Evolutionary conservation across 2,329 filamentous ascomycete genomes (phyloP).

Genomic region (Colletotrichum tofieldiae): DNA sequence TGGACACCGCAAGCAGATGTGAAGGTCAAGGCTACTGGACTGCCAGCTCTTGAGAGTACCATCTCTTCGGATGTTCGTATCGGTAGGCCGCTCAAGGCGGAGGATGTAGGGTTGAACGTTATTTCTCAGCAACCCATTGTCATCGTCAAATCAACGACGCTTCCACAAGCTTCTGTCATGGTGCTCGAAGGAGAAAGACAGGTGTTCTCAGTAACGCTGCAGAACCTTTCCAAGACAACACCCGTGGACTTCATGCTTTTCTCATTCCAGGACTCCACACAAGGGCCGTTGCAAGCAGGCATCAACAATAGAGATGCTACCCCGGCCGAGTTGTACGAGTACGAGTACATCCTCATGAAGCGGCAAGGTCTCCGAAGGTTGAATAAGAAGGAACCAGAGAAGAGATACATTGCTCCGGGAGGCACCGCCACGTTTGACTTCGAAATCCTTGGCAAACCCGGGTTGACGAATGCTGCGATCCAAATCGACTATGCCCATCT

Average conservation of each 20-base stretch:
- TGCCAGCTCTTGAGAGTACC: conserved; percentile 69
- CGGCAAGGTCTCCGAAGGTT: conserved; percentile 76
- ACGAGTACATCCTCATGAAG: conserved; percentile 84
- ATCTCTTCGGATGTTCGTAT: conserved; percentile 56
- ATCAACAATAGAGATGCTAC: conserved; percentile 83
- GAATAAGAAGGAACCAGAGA: conserved; percentile 65
- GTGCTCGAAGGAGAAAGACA: conserved; percentile 90
- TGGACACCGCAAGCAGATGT: conserved; percentile 80
- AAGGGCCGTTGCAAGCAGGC: conserved; percentile 81
- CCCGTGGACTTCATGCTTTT: conserved; percentile 89
- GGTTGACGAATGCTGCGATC: conserved; percentile 83
- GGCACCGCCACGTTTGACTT: conserved; percentile 82
- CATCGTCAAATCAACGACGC: conserved; percentile 80
- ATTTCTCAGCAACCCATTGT: conserved; percentile 86
- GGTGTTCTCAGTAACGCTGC: conserved; percentile 82
- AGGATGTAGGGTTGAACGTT: conserved; percentile 77
- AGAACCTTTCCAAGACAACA: conserved; percentile 80
- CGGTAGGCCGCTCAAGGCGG: conserved; percentile 61
- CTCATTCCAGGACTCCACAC: conserved; percentile 91
- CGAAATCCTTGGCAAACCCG: conserved; percentile 89
- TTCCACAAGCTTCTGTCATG: conserved; percentile 91
- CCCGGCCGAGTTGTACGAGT: conserved; percentile 86
- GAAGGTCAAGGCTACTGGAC: conserved; percentile 84
- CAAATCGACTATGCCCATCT: conserved; percentile 90
- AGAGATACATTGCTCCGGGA: conserved; percentile 76